Base-by-base conservation (phyloP, 2,329 filamentous ascomycete genomes). In the Colletotrichum musicola region DNA sequence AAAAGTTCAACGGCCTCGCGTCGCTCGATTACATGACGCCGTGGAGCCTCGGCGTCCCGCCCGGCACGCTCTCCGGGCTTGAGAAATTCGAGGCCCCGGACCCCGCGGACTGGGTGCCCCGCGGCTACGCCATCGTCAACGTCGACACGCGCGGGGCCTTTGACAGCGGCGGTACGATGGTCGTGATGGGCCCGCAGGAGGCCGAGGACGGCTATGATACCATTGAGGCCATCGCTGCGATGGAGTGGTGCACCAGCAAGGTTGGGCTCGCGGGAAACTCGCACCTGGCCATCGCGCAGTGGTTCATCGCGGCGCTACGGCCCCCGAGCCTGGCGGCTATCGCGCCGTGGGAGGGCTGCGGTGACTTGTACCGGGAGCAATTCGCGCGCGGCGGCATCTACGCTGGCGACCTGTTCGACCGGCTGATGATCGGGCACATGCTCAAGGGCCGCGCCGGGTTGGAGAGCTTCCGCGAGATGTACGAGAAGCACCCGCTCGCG, bases 281-380 rank as follows among this genome's bases (percentile, higher is more conserved):
- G 4, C 74, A 72, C 1, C 22, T 76, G 1, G 74, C 74, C 3
- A 75, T 76, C 0, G 69, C 70, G 58, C 74, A 75, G 66, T 75
- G 72, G 71, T 71, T 71, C 55, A 71, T 72, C 46, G 72, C 73
- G 16, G 64, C 71, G 7, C 62, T 66, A 38, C 68, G 60, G 0
- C 71, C 71, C 16, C 73, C 73, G 2, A 62, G 53, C 1, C 58
- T 74, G 0, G 69, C 68, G 13, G 71, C 71, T 46, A 74, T 74
- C 13, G 72, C 73, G 6, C 73, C 85, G 77, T 51, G 82, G 82
- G 84, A 86, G 72, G 83, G 81, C 12, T 80, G 64, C 38, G 65
- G 61, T 2, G 75, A 76, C 10, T 14, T 74, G 35, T 74, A 71
- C 50, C 53, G 74, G 1, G 74, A 78, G 47, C 72, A 69, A 0